Conservation (phyloP, 208 protist species). For the Strigomonas culicis region DNA sequence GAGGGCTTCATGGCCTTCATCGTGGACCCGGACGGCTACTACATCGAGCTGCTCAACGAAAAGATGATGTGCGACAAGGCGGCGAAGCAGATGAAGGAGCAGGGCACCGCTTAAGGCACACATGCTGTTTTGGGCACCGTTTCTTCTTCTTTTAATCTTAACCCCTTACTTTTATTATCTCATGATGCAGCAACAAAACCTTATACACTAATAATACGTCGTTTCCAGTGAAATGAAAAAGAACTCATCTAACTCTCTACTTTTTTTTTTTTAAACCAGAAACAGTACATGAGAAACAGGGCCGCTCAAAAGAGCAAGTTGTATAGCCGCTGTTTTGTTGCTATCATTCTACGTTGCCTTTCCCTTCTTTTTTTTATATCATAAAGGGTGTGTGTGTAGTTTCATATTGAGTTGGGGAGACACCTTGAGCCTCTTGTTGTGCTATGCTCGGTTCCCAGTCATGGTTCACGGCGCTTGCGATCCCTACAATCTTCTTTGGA, state of each 20-base stretch:
- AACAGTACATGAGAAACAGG: no score
- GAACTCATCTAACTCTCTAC: background rate
- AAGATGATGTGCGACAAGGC: conserved; percentile 69
- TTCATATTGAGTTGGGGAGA: no score
- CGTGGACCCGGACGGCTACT: conserved; percentile 81
- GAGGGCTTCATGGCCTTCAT: conserved; percentile 84
- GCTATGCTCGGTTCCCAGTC: conserved; percentile 71
- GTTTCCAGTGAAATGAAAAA: conserved; percentile 5
- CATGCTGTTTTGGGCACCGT: no score
- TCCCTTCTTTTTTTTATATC: conserved; percentile 10
- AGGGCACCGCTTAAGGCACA: conserved; percentile 49
- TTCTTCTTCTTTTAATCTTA: conserved; percentile 2
- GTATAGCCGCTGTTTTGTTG: no score
- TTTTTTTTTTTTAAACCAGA: background rate
- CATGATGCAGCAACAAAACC: background rate
- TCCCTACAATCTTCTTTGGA: conserved; percentile 49
- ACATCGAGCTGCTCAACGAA: conserved; percentile 80
- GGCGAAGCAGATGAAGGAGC: conserved; percentile 61
- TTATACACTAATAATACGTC: no score
- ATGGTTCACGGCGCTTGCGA: conserved; percentile 59
- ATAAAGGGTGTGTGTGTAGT: background rate
- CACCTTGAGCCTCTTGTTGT: background rate
- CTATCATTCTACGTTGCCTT: no score
- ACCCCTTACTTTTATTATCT: background rate
- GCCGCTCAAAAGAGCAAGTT: no score